phyloP scores from a whole-genome alignment of 495 filamentous ascomycete species.

The Annulohypoxylon moriforme region DNA sequence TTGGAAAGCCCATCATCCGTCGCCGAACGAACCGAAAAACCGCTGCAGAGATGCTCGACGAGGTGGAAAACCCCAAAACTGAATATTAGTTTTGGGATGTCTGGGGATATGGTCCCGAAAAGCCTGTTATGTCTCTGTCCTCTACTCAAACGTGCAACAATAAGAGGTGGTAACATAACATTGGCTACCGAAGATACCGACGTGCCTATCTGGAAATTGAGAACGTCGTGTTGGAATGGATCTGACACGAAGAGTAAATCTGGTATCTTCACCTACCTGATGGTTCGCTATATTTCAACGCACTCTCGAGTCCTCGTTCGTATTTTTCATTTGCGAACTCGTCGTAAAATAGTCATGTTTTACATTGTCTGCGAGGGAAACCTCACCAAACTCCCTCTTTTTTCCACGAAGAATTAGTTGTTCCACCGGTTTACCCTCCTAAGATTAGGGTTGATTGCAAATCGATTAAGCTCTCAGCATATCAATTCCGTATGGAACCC shows the following conservation, averaged over 20 bases:
- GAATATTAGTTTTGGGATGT: background rate
- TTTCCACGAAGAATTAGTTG: background rate
- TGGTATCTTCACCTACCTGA: background rate
- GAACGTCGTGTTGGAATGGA: background rate
- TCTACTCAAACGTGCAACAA: background rate
- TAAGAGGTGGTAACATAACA: background rate
- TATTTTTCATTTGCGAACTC: background rate
- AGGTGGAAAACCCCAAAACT: background rate
- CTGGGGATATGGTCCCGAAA: background rate
- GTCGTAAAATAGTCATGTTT: background rate
- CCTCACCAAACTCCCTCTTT: background rate
- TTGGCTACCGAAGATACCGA: background rate
- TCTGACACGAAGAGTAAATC: background rate
- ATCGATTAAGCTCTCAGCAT: background rate
- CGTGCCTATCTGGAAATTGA: background rate
- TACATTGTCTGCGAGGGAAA: background rate
- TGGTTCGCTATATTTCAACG: background rate
- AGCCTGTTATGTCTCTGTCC: background rate
- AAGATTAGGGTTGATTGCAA: background rate
- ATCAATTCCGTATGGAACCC: background rate
- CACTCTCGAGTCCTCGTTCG: background rate
- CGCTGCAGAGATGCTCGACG: slow-evolving; percentile 5
- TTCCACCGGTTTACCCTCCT: background rate
- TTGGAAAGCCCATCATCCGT: slow-evolving; percentile 7
- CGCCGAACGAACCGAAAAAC: slow-evolving; percentile 5